phyloP scores from a whole-genome alignment of 371 early-diverging fungal species.

The Apophysomyces elegans region DNA sequence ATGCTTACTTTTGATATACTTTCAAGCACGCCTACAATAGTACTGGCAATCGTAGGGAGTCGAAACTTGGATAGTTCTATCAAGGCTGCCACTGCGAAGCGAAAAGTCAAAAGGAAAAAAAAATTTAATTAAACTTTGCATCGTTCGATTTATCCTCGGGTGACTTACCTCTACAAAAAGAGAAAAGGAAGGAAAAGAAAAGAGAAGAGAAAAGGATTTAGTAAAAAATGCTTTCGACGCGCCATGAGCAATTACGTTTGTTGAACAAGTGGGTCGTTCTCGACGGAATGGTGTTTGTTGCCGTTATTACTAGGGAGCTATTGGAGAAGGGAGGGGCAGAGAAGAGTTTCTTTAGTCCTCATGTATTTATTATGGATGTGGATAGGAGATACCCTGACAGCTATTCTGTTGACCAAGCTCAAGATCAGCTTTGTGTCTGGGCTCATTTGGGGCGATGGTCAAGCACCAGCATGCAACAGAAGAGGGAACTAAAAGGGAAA shows the following conservation, averaged over 20 bases:
- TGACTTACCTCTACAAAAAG: constrained; percentile 15
- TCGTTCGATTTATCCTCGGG: constrained; percentile 11
- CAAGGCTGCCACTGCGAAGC: constrained; percentile 55
- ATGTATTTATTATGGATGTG: neutral
- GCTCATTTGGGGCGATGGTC: constrained; percentile 26
- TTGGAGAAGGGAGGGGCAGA: neutral
- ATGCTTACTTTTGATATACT: constrained; percentile 61
- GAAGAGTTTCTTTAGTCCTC: neutral
- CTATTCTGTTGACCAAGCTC: constrained; percentile 45
- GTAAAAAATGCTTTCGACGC: neutral
- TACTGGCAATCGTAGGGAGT: constrained; percentile 59
- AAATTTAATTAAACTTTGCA: constrained; percentile 4
- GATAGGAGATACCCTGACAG: constrained; percentile 32
- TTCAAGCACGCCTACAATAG: constrained; percentile 60
- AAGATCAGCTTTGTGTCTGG: constrained; percentile 48
- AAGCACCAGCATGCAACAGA: constrained; percentile 7
- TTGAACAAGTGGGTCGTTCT: constrained; percentile 66
- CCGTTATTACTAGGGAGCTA: constrained; percentile 66
- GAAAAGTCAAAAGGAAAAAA: neutral
- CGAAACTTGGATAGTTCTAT: constrained; percentile 71
- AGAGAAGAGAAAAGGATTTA: neutral
- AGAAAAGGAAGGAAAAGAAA: neutral
- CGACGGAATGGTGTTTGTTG: constrained; percentile 55
- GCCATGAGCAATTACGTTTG: constrained; percentile 46
- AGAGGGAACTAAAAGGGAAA: neutral